These are phyloP conservation scores for Trichosporon sp. DNA, from an alignment of 1,284 basidiomycete species.

Conservation along the genomic window DNA sequence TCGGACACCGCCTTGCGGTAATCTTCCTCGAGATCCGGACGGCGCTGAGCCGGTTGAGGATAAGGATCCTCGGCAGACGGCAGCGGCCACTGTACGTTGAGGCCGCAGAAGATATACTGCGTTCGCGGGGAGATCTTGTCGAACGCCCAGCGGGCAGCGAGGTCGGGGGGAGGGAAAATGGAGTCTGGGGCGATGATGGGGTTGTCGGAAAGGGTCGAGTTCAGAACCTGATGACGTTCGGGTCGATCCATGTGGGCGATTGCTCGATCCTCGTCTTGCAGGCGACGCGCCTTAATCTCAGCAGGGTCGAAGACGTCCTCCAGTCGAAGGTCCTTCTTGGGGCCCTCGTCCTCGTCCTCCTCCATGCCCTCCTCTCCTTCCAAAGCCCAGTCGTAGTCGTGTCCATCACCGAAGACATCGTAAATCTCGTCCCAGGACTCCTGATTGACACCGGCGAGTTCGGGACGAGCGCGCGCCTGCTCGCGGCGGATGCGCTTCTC, in stretches of 20 bases:
- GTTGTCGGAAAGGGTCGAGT: conserved; percentile 69
- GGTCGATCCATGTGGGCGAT: conserved; percentile 87
- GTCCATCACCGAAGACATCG: conserved; percentile 94
- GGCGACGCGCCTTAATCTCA: conserved; percentile 82
- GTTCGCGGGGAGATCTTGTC: conserved; percentile 75
- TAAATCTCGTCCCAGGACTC: conserved; percentile 96
- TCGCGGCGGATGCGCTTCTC: conserved; percentile 61
- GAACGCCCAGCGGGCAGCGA: conserved; percentile 86
- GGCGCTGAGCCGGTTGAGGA: conserved; percentile 44
- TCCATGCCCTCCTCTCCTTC: conserved; percentile 63
- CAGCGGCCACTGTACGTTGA: conserved; percentile 24
- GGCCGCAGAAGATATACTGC: conserved; percentile 51
- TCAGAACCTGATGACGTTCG: conserved; percentile 91
- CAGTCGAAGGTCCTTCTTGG: conserved; percentile 69
- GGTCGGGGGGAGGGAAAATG: conserved; percentile 52
- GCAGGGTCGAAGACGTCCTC: conserved; percentile 97
- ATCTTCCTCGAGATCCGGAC: conserved; percentile 59
- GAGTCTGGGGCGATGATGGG: conserved; percentile 60
- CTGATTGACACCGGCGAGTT: conserved; percentile 78
- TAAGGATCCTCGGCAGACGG: conserved; percentile 48
- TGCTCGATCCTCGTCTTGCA: conserved; percentile 92
- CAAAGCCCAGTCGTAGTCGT: conserved; percentile 93
- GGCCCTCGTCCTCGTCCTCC: conserved; percentile 57
- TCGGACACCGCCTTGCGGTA: conserved; percentile 75
- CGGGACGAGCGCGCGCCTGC: conserved; percentile 63